Conservation (phyloP, 331 rosid species). For the Dryas integrifolia region DNA sequence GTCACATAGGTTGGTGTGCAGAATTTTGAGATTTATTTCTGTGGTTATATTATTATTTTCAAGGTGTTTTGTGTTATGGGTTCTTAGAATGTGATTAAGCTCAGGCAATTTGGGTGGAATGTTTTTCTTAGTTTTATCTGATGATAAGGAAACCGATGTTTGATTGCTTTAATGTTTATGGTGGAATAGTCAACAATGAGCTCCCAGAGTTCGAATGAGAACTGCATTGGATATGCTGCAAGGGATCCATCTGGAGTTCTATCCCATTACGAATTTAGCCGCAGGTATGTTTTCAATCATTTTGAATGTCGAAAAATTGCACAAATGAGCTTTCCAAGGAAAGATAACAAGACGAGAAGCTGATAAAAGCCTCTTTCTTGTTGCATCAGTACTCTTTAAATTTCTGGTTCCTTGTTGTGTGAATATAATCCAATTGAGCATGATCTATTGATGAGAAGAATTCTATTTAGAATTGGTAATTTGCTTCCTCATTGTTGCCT, state of each 20-base stretch:
- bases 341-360: not conserved
- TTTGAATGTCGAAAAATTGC: not conserved
- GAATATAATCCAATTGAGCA: not conserved
- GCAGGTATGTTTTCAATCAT: conserved; percentile 40
- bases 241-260: conserved; percentile 74
- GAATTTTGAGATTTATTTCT: not conserved
- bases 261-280: conserved; percentile 67
- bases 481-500: not conserved
- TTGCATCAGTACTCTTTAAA: not conserved
- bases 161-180: not conserved
- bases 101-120: no score
- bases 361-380: not conserved
- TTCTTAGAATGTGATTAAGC: no score
- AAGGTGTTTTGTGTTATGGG: no score
- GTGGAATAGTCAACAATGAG: conserved; percentile 37
- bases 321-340: not conserved
- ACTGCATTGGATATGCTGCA: conserved; percentile 89
- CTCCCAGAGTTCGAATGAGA: conserved; percentile 32
- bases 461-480: not conserved
- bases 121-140: not conserved
- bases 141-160: not conserved
- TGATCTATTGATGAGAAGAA: not conserved
- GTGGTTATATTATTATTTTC: no score
- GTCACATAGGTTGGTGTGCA: not conserved
- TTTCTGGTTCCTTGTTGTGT: not conserved